These are phyloP conservation scores for Solanum lignicaule DNA, from an alignment of 257 asterid species.

Conservation along the genomic window DNA sequence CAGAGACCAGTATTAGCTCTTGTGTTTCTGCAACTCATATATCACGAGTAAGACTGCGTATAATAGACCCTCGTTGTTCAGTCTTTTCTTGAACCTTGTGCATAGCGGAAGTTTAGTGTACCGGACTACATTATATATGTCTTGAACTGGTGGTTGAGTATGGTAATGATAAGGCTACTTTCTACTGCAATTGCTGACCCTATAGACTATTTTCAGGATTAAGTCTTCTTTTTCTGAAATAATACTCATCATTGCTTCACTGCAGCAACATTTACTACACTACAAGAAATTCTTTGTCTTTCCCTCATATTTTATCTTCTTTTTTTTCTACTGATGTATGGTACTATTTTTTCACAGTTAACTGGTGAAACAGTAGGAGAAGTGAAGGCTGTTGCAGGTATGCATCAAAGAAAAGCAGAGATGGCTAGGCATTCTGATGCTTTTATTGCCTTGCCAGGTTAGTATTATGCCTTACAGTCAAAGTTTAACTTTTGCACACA, in stretches of 20 bases:
- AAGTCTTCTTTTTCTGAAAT: constrained; percentile 21
- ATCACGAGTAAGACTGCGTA: background rate
- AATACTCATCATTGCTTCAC: constrained; percentile 48
- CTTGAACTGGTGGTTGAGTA: background rate
- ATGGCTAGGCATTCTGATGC: constrained; percentile 99
- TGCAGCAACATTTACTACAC: constrained; percentile 25
- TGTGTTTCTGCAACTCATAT: constrained; percentile 24
- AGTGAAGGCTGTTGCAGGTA: constrained; percentile 96
- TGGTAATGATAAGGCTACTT: constrained; percentile 4
- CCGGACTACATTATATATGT: background rate
- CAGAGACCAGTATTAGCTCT: constrained; percentile 10
- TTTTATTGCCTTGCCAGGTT: constrained; percentile 99
- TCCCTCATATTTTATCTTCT: background rate
- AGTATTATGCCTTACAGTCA: constrained; percentile 8
- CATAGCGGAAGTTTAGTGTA: background rate
- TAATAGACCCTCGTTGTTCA: background rate
- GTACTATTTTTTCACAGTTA: constrained; percentile 41
- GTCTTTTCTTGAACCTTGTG: background rate
- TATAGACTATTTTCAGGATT: constrained; percentile 12
- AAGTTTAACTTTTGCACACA: constrained; percentile 2
- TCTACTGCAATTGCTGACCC: constrained; percentile 16
- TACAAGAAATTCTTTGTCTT: background rate
- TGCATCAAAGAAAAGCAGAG: constrained; percentile 99
- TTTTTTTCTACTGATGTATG: constrained; percentile 6
- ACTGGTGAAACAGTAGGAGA: constrained; percentile 98